Conservation (phyloP, 441 rosid species). For the Erysimum pusillum region DNA sequence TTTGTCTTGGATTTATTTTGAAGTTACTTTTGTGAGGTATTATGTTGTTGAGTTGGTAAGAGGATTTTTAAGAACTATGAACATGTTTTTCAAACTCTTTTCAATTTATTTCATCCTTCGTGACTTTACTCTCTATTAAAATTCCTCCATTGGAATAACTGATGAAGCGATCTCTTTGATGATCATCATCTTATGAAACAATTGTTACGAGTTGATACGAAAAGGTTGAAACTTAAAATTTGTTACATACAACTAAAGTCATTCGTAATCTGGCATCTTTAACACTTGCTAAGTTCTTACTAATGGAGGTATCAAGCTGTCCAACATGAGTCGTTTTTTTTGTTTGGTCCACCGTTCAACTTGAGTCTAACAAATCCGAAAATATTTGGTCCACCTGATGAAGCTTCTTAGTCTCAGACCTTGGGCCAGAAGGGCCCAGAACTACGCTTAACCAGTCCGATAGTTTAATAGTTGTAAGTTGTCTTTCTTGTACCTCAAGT, state of each 20-base stretch:
- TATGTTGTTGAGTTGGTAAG: constrained; percentile 24
- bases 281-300: not conserved
- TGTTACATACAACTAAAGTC: not conserved
- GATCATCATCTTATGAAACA: not conserved
- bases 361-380: not conserved
- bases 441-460: not conserved
- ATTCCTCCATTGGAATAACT: not conserved
- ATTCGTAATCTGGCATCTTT: not conserved
- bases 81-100: constrained; percentile 19
- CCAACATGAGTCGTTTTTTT: no score
- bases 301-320: not conserved
- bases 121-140: not conserved
- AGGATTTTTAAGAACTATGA: constrained; percentile 12
- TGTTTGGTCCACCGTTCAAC: not conserved
- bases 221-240: not conserved
- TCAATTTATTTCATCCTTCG: not conserved
- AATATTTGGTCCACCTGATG: not conserved
- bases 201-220: not conserved
- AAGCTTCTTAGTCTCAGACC: not conserved
- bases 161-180: not conserved
- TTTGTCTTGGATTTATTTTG: constrained; percentile 26
- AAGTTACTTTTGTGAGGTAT: constrained; percentile 2
- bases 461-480: not conserved
- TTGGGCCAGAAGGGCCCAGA: not conserved
- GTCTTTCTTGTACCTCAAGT: constrained; percentile 38